Base-by-base conservation (phyloP, 805 yeast genomes). In the Sugiyamaella boreocaroliniensis region DNA sequence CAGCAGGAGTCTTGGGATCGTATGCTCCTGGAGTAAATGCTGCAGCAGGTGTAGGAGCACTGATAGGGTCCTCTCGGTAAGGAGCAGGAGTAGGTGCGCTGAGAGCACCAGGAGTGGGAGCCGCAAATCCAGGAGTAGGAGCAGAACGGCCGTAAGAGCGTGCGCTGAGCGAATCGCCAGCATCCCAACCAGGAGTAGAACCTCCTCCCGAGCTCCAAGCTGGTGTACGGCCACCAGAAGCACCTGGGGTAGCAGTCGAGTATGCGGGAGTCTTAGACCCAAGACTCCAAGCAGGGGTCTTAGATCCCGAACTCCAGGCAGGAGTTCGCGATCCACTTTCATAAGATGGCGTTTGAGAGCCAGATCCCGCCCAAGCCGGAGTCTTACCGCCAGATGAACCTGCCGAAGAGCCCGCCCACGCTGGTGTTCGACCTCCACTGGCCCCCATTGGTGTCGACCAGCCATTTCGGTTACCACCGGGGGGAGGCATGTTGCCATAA, bases 221-320 rank as follows among this genome's bases (percentile, higher is more conserved):
- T 4, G 82, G 75, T 19, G 75, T 70, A 32, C 74, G 71, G 20
- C 71, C 56, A 56, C 74, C 59, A 48, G 68, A 68, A 14, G 37
- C 37, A 32, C 37, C 37, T 2, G 37, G 37, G 12, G 37, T 32
- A 4, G 37, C 12, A 32, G n/a, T 14, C 52, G 65, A 60, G 73
- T 76, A 73, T 1, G 79, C 76, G 1, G 80, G 78, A 1, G 78
- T 74, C 47, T 65, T 66, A 19, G 70, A 68, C 5, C 76, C 64
- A 4, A 61, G 63, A 29, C 64, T 63, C 84, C 85, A 79, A 1
- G 83, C 75, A 1, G 85, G 81, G 14, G 81, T 75, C 55, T 64
- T 71, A 0, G 77, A 77, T 4, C 78, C 77, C 11, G 70, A 47
- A 68, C 64, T 63, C 65, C 62, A 71, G 58, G 54, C 64, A 45